Percentiles rank a stretch among this genome's conserved stretches.
Conservation (phyloP, 768 basidiomycete genomes). For the Pulveroboletus sp. region DNA sequence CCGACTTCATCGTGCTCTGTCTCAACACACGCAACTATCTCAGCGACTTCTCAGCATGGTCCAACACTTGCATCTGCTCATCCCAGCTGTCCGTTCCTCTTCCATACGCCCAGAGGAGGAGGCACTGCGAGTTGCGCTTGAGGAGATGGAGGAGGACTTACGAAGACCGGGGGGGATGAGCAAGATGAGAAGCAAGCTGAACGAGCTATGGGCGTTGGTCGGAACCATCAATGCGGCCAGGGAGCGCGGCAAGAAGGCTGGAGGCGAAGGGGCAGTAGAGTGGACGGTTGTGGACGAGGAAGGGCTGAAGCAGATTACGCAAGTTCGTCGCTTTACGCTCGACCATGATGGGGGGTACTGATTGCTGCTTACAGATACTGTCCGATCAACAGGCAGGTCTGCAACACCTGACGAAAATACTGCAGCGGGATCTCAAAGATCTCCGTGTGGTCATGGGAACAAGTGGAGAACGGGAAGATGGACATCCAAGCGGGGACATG, state of each 20-base stretch:
- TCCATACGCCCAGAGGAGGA: conserved; percentile 81
- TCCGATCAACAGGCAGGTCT: conserved; percentile 76
- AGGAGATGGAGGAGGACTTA: conserved; percentile 73
- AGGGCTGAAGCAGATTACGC: conserved; percentile 69
- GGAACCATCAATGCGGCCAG: conserved; percentile 62
- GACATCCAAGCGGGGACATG: conserved; percentile 12
- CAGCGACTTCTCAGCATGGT: conserved; percentile 67
- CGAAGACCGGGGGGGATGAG: conserved; percentile 48
- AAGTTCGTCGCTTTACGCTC: conserved; percentile 41
- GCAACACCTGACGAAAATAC: conserved; percentile 72
- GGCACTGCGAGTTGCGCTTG: conserved; percentile 60
- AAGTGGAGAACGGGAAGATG: conserved; percentile 35
- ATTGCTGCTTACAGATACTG: conserved; percentile 51
- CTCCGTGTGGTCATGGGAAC: conserved; percentile 59
- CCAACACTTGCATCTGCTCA: conserved; percentile 74
- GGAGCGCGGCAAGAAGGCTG: conserved; percentile 45
- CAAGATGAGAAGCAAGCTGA: conserved; percentile 65
- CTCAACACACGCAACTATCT: conserved; percentile 63
- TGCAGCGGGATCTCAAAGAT: conserved; percentile 63
- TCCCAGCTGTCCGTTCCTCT: conserved; percentile 70
- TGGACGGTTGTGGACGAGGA: conserved; percentile 90
- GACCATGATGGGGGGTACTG: not conserved
- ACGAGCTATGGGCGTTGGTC: conserved; percentile 82
- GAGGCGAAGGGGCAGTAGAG: conserved; percentile 43
- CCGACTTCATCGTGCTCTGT: conserved; percentile 58